Evolutionary conservation across 148 eudicot genomes (phyloP).

Genomic region (Chenopodium berlandieri): DNA sequence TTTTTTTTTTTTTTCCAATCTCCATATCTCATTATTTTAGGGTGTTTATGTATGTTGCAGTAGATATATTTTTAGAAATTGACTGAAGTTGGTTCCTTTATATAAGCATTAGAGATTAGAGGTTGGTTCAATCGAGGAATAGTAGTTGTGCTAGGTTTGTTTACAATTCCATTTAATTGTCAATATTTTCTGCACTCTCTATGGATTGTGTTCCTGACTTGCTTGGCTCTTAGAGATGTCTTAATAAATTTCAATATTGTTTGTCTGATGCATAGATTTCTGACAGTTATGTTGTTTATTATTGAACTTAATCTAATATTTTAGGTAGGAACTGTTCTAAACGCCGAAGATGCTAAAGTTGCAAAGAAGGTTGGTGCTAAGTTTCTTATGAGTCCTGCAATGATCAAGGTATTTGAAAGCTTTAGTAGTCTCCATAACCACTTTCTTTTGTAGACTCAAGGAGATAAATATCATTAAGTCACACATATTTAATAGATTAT

Average conservation of each 20-base stretch:
- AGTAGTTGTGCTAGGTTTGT: background rate
- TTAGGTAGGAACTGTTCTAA: slow-evolving; percentile 83
- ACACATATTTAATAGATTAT: background rate
- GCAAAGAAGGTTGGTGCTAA: slow-evolving; percentile 71
- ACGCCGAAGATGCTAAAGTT: slow-evolving; percentile 54
- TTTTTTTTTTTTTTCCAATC: too few relatives aligned
- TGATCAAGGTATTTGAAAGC: slow-evolving; percentile 46
- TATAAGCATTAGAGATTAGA: background rate
- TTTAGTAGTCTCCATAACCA: background rate
- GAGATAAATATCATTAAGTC: background rate
- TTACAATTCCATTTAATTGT: background rate
- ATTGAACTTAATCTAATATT: slow-evolving; percentile 5
- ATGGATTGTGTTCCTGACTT: background rate
- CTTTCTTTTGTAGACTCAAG: background rate
- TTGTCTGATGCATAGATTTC: background rate
- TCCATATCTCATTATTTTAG: background rate
- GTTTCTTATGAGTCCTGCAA: slow-evolving; percentile 92
- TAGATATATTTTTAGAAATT: too few relatives aligned
- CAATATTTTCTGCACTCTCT: background rate
- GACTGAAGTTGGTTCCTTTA: too few relatives aligned
- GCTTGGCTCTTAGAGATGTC: background rate
- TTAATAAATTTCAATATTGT: background rate
- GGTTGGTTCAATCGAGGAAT: background rate
- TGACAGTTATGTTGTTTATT: background rate
- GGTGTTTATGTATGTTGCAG: background rate